phyloP scores from a whole-genome alignment of 129 eudicot genomes.

The Flaveria sonorensis region DNA sequence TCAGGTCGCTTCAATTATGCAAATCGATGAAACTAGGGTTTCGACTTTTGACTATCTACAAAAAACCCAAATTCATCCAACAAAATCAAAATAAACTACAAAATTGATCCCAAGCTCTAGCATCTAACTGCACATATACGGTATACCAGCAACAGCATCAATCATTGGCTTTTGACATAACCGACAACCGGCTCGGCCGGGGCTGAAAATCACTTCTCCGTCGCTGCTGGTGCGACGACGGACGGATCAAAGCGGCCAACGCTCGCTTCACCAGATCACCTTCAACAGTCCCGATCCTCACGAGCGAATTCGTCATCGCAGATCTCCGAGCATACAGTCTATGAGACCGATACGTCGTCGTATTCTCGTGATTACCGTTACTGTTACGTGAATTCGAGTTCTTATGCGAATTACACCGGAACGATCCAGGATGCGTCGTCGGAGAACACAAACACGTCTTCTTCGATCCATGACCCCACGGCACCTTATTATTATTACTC shows the following conservation, averaged over 20 bases:
- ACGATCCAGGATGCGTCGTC: constrained; percentile 88
- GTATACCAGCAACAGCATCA: background rate
- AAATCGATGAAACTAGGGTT: background rate
- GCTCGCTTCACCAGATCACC: constrained; percentile 81
- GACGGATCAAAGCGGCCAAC: constrained; percentile 67
- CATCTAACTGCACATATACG: constrained; percentile 18
- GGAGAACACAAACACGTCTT: constrained; percentile 84
- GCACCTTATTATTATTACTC: background rate
- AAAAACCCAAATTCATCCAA: background rate
- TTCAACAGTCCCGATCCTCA: constrained; percentile 79
- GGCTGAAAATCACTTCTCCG: constrained; percentile 64
- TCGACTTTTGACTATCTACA: background rate
- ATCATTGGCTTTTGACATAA: constrained; percentile 60
- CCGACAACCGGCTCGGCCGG: constrained; percentile 64
- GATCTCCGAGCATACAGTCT: constrained; percentile 71
- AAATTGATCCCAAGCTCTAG: background rate
- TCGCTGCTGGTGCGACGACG: constrained; percentile 70
- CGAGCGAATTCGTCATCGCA: constrained; percentile 87
- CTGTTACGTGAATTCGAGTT: constrained; percentile 21
- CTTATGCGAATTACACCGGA: constrained; percentile 76
- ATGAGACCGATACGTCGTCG: constrained; percentile 47
- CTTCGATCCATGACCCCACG: constrained; percentile 49
- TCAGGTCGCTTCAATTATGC: background rate
- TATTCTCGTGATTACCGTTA: background rate
- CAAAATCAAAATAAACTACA: background rate